Evolutionary conservation across 1,284 basidiomycete genomes (phyloP), one percentile per base, ranked within the genome.

Genomic region (Ustilago nuda): DNA sequence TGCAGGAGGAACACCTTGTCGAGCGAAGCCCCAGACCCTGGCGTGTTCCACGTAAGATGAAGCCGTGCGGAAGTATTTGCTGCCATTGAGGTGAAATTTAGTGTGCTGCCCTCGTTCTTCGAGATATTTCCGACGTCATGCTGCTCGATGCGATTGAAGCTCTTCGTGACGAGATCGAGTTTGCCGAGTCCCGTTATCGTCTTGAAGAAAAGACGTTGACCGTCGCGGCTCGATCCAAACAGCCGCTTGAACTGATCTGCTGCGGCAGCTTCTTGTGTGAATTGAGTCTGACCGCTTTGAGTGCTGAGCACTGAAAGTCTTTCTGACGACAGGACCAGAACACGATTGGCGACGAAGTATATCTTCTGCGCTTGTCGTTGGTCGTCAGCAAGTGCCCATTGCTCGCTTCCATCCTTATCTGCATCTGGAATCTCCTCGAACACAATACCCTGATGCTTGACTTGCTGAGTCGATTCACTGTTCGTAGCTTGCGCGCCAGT

Each of bases 1-100:
- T 68, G 63, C 8, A 67, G 12, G 3, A 68, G 62, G 23, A 72
- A 62, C 7, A 60, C 3, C 23, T 72, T 72, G n/a, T 71, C 66
- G 23, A 76, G 57, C 3, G 61, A 23, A 7, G 54, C 54, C 23
- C 70, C 70, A 3, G 70, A 53, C 8, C 37, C 56, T 5, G 64
- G 70, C 53, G 63, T 32, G 30, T 72, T 72, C 70, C 70, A 72
- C 15, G 56, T 27, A 3, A 72, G 70, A 51, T 19, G 27, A 17
- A 72, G 53, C 0, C 70, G 64, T 35, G 64, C 27, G 13, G 64
- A 43, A n/a, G 57, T 0, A 13, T 27, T 13, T 19, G 36, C 15
- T 11, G 41, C 27, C 6, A 51, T 23, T 35, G 35, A 35, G 2
- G 41, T 43, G 39, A 51, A 39, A n/a, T n/a, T 45, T 13, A 43